These are phyloP conservation scores for Candida takata DNA, from an alignment of 805 yeast genomes.

Conservation along the genomic window DNA sequence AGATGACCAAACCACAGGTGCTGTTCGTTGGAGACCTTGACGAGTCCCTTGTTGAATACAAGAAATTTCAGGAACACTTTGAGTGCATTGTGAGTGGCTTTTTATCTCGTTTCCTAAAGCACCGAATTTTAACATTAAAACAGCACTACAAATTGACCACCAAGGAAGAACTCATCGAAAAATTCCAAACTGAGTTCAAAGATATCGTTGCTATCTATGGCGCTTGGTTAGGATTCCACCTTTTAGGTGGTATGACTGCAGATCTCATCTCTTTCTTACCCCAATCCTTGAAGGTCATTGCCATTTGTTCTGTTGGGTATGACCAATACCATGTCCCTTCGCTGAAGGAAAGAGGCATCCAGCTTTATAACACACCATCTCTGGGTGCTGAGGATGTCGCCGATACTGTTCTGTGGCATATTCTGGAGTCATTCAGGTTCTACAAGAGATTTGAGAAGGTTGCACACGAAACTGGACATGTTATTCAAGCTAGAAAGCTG, in stretches of 20 bases:
- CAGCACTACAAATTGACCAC: constrained; percentile 29
- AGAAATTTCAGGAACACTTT: constrained; percentile 29
- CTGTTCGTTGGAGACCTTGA: constrained; percentile 41
- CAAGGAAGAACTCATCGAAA: constrained; percentile 32
- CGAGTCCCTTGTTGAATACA: constrained; percentile 30
- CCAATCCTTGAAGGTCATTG: constrained; percentile 36
- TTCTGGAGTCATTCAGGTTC: constrained; percentile 47
- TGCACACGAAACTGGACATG: constrained; percentile 29
- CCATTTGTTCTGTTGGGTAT: constrained; percentile 52
- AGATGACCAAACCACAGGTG: constrained; percentile 12
- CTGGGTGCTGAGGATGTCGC: constrained; percentile 57
- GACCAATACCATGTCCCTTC: constrained; percentile 41
- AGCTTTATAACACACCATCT: constrained; percentile 39
- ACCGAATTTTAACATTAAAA: constrained; percentile 3
- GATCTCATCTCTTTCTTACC: constrained; percentile 42
- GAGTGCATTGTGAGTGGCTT: constrained; percentile 26
- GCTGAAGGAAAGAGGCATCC: constrained; percentile 33
- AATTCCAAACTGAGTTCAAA: constrained; percentile 28
- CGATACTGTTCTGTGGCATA: constrained; percentile 51
- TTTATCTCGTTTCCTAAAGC: not conserved
- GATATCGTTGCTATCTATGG: constrained; percentile 48
- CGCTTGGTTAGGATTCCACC: constrained; percentile 50
- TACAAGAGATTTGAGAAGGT: constrained; percentile 32
- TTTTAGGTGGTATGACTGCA: constrained; percentile 42
- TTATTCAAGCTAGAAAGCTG: constrained; percentile 34